Evolutionary conservation across 2,329 filamentous ascomycete species (phyloP), one percentile per base, ranked within the genome.

Genomic region (Corynespora cassiicola): DNA sequence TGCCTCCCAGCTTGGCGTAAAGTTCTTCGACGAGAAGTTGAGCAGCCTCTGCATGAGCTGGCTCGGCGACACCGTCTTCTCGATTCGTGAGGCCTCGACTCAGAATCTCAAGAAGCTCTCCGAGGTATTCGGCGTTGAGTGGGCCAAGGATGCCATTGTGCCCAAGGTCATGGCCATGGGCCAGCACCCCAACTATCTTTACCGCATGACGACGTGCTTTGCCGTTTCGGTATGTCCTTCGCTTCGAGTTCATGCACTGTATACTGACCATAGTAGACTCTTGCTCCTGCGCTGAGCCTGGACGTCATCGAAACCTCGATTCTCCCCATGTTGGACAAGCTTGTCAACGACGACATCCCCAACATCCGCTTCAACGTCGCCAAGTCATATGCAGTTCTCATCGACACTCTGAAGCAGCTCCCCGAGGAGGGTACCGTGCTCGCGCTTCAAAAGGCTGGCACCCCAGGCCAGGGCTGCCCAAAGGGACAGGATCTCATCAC

Each of bases 141-240:
- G 94, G 94, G 92, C 94, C 27, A 95, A 87, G 69, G 88, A 91
- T 67, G 90, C 91, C 30, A 99, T 99, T 63, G 95, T 99, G 58
- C 94, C 94, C 45, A 97, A 97, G 77, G 94, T 99, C 52, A 94
- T 96, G 81, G 88, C 88, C 23, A 97, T 99, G 94, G 94, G 94
- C 44, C 88, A 90, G 65, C 94, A 99, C 69, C 90, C 92, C 46
- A 99, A 99, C 76, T 99, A 99, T 70, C 86, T 99, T 36, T 99
- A 99, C 80, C 84, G 94, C 68, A 99, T 99, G 94, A 99, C 94
- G 7, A 99, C 94, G n/a, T 97, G 92, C 75, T 99, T 99, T 70
- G 94, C 94, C 47, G 95, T 99, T 54, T 92, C 90, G 58, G 94
- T 99, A 80, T 78, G 88, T 81, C 20, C 3, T 3, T 9, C 26